Evolutionary conservation across 2,329 filamentous ascomycete genomes (phyloP).

Genomic region (Samsoniella hepiali): DNA sequence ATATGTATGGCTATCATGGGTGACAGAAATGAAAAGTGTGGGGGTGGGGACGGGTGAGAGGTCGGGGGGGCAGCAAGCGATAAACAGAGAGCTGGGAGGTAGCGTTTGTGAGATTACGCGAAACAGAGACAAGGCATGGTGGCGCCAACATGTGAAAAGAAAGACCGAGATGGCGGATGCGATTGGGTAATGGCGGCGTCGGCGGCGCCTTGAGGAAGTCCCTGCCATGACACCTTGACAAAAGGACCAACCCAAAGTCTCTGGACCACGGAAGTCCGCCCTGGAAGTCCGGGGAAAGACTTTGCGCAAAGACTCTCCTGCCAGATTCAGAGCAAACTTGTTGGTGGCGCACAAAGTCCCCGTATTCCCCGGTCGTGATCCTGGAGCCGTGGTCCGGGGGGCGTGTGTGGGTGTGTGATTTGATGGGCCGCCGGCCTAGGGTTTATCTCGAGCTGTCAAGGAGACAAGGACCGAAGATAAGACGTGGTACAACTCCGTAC

Average conservation of each 20-base stretch:
- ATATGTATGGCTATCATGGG: no score
- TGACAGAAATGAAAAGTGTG: neutral
- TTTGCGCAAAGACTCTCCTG: neutral
- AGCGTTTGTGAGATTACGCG: no score
- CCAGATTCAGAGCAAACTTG: neutral
- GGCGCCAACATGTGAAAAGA: slow-evolving; percentile 2
- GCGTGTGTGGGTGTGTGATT: neutral
- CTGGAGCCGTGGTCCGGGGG: neutral
- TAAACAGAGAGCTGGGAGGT: neutral
- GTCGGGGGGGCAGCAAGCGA: neutral
- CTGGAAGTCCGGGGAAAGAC: neutral
- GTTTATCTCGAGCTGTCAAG: neutral
- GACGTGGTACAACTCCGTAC: no score
- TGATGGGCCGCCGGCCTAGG: neutral
- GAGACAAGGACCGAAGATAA: no score
- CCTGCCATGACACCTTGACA: slow-evolving; percentile 3
- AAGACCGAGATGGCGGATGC: neutral
- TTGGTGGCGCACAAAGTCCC: slow-evolving; percentile 1
- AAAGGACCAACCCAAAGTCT: neutral
- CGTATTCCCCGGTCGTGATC: neutral
- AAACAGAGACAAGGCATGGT: neutral
- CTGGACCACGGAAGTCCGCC: no score
- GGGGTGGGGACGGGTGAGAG: neutral
- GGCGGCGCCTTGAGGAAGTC: neutral
- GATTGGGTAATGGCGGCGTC: neutral